Evolutionary conservation across 2,329 filamentous ascomycete genomes (phyloP).

Genomic region (Pseudogymnoascus destructans): DNA sequence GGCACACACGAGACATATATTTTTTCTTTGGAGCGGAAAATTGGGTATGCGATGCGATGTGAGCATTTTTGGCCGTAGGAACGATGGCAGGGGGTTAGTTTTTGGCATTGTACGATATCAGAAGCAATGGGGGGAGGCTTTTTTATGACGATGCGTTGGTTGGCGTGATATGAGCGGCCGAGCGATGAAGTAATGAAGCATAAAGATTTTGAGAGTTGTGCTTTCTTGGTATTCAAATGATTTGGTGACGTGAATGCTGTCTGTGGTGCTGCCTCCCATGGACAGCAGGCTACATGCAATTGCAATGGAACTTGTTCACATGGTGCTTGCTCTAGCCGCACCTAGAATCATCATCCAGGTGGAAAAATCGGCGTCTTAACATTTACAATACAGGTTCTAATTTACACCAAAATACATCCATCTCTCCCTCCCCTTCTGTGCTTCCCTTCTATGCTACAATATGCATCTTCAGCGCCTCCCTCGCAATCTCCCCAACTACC

Average conservation of each 20-base stretch:
- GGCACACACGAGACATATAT: background rate
- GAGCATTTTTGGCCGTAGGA: background rate
- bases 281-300: background rate
- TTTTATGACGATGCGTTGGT: background rate
- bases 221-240: background rate
- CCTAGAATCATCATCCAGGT: background rate
- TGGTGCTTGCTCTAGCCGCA: background rate
- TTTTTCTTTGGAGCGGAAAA: background rate
- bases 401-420: conserved; percentile 9
- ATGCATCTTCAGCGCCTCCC: conserved; percentile 36
- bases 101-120: conserved; percentile 1
- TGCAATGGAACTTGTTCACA: background rate
- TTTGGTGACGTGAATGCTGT: background rate
- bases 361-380: background rate
- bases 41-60: background rate
- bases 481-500: conserved; percentile 75
- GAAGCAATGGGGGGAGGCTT: background rate
- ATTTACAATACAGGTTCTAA: conserved; percentile 8
- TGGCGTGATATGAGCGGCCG: conserved; percentile 2
- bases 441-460: conserved; percentile 2
- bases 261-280: background rate
- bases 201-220: background rate
- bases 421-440: background rate
- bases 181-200: conserved; percentile 5
- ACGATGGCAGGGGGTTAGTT: background rate